phyloP scores from a whole-genome alignment of 2,329 filamentous ascomycete genomes.

The Scedosporium dehoogii region DNA sequence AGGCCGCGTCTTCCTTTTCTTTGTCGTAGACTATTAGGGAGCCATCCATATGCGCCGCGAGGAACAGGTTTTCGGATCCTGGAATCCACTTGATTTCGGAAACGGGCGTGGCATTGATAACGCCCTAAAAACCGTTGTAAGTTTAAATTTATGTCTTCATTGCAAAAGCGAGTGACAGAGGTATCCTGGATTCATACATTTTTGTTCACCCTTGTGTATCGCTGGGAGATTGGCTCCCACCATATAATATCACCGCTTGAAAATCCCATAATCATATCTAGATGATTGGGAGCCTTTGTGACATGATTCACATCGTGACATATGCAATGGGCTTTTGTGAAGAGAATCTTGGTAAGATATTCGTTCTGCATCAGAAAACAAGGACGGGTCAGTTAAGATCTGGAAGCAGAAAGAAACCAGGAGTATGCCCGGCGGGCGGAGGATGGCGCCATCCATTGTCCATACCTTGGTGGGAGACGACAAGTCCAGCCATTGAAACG shows the following conservation, averaged over 20 bases:
- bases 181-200: conserved; percentile 48
- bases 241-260: conserved; percentile 96
- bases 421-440: no score
- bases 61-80: conserved; percentile 83
- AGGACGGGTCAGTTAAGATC: neutral
- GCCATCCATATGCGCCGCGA: conserved; percentile 88
- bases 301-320: conserved; percentile 85
- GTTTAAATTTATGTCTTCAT: neutral
- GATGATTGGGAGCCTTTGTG: conserved; percentile 69
- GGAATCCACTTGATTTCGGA: conserved; percentile 89
- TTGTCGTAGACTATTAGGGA: conserved; percentile 92
- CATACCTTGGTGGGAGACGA: conserved; percentile 59
- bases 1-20: conserved; percentile 81
- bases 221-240: conserved; percentile 95
- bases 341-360: conserved; percentile 88
- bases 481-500: conserved; percentile 92
- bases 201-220: conserved; percentile 93
- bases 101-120: conserved; percentile 78
- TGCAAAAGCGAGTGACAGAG: neutral
- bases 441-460: no score
- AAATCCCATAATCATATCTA: conserved; percentile 92
- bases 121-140: conserved; percentile 50
- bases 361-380: conserved; percentile 49
- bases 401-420: neutral
- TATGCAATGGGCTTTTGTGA: conserved; percentile 90